A percentile compares a stretch with the other conserved stretches of the same genome.
phyloP scores from a whole-genome alignment of 495 filamentous ascomycete species.

The Hypoxylon subgilvum region DNA sequence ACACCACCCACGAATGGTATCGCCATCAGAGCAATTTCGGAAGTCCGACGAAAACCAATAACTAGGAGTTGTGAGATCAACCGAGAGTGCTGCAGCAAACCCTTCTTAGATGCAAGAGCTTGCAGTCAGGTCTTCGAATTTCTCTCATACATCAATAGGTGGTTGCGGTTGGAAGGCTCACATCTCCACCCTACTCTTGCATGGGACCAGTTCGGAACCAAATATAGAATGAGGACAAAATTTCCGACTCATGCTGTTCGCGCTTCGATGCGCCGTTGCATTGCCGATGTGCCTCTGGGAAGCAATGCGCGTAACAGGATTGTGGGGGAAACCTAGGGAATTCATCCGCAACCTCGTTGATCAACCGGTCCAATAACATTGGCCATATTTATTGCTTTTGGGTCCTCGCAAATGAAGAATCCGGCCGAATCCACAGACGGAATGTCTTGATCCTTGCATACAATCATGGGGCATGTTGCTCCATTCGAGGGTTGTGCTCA shows the following conservation, averaged over 20 bases:
- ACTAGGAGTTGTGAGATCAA: too few species aligned
- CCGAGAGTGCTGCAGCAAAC: too few species aligned
- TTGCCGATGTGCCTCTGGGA: slow-evolving; percentile 18
- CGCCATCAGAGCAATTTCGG: background rate
- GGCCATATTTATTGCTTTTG: slow-evolving; percentile 24
- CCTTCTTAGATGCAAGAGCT: background rate
- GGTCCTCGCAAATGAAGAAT: slow-evolving; percentile 23
- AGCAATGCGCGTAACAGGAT: slow-evolving; percentile 7
- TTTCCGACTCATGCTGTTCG: background rate
- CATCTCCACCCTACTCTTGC: background rate
- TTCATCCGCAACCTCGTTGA: slow-evolving; percentile 36
- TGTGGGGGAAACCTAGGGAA: slow-evolving; percentile 40
- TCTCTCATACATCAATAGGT: background rate
- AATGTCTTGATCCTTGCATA: slow-evolving; percentile 27
- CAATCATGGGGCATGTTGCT: slow-evolving; percentile 1
- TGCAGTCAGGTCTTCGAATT: background rate
- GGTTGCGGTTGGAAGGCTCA: slow-evolving; percentile 1
- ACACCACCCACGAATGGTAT: background rate
- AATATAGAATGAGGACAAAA: slow-evolving; percentile 16
- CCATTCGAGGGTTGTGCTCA: background rate
- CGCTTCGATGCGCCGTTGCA: slow-evolving; percentile 11
- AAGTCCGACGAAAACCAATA: slow-evolving; percentile 7
- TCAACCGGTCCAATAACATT: slow-evolving; percentile 35
- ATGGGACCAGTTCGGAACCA: background rate
- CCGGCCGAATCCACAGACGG: slow-evolving; percentile 32